Conservation (phyloP, 371 early-diverging fungal genomes). For the Thermomucor indicae-seudaticae region DNA sequence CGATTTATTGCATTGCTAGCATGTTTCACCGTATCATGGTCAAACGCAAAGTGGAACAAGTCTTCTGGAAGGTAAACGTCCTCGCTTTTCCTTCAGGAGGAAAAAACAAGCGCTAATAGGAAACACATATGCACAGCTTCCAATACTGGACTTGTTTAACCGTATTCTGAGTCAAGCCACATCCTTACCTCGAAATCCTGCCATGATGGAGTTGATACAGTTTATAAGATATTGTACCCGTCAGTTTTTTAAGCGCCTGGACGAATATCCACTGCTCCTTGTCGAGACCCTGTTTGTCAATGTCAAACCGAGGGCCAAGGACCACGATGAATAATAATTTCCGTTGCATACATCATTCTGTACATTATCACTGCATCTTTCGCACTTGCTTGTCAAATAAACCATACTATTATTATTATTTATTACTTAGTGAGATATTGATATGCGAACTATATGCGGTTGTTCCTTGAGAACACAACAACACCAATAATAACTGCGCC, state of each 20-base stretch:
- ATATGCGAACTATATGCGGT: neutral
- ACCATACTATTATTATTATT: too few species aligned
- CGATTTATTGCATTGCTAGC: constrained; percentile 48
- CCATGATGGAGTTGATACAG: constrained; percentile 41
- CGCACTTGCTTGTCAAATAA: neutral
- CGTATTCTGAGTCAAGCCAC: constrained; percentile 38
- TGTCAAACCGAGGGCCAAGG: neutral
- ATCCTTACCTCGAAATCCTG: constrained; percentile 21
- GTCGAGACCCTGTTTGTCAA: constrained; percentile 45
- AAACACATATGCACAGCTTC: constrained; percentile 26
- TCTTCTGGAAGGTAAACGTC: constrained; percentile 53
- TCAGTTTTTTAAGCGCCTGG: constrained; percentile 52
- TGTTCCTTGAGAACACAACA: constrained; percentile 31
- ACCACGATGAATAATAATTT: neutral
- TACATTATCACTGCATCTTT: neutral
- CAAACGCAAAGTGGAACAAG: constrained; percentile 46
- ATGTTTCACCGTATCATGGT: constrained; percentile 72
- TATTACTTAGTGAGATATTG: too few species aligned
- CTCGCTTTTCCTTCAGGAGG: neutral
- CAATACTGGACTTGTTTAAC: constrained; percentile 61
- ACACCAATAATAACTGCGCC: constrained; percentile 57
- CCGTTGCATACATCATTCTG: neutral
- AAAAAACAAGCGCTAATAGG: neutral
- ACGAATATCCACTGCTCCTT: constrained; percentile 53
- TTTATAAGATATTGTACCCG: constrained; percentile 50